A percentile compares a stretch with the other conserved stretches of the same genome.
Evolutionary conservation across 805 yeast species (phyloP).

Genomic region (Candida nanaspora): DNA sequence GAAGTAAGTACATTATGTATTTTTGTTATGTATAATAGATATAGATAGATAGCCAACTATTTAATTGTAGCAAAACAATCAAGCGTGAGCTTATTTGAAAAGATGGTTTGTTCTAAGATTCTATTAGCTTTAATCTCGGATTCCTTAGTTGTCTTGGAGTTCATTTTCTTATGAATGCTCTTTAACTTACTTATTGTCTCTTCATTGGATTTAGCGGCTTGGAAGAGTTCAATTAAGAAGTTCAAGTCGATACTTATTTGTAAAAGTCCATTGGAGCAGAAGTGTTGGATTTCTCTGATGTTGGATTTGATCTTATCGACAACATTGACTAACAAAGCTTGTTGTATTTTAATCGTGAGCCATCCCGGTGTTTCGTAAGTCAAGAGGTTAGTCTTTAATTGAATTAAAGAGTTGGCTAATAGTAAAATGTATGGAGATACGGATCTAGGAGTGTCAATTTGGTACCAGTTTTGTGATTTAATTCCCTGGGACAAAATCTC

Average conservation of each 20-base stretch:
- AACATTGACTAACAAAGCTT: constrained; percentile 13
- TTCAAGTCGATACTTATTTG: constrained; percentile 18
- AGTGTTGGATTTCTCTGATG: constrained; percentile 14
- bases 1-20: neutral
- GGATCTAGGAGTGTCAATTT: constrained; percentile 2
- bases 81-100: constrained; percentile 18
- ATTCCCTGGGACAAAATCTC: constrained; percentile 35
- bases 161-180: neutral
- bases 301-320: constrained; percentile 17
- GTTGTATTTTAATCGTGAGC: constrained; percentile 14
- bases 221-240: constrained; percentile 14
- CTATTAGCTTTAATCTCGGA: constrained; percentile 7
- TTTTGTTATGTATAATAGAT: no score
- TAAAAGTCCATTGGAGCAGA: constrained; percentile 15
- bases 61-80: constrained; percentile 19
- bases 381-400: constrained; percentile 19
- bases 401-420: constrained; percentile 17
- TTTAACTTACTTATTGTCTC: neutral
- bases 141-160: neutral
- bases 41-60: no score
- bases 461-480: constrained; percentile 35
- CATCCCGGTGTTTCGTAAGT: constrained; percentile 12
- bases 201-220: constrained; percentile 1
- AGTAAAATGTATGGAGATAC: constrained; percentile 16
- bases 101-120: constrained; percentile 12